Evolutionary conservation across 768 basidiomycete species (phyloP), one percentile per base, ranked within the genome.

Genomic region (Candolleomyces efflorescens): DNA sequence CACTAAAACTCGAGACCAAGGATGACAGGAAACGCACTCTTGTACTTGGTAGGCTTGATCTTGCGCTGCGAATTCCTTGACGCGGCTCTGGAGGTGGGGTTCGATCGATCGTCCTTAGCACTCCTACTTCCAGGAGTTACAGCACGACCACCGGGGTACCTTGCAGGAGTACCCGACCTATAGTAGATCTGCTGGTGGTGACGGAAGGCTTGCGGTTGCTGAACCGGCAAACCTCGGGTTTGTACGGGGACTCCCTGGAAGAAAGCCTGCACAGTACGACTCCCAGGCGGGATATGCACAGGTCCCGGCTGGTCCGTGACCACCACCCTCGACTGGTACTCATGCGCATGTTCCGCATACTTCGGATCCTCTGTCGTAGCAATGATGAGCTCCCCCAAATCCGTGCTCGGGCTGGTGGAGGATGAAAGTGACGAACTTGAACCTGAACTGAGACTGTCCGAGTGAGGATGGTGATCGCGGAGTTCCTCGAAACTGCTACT

Each of bases 311-410:
- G 57, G n/a, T 58, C 57, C 51, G 51, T 12, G 17, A 58, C 17
- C 32, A 58, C 43, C 17, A 78, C 63, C 62, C 69, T 70, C n/a
- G 76, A 77, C 63, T 77, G 76, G 55, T 75, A 68, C 44, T 67
- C 68, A 56, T 78, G 75, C 13, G 67, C 59, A 60, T 76, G 75
- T 61, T 78, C 76, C 56, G 60, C 61, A 58, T 73, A 78, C 59
- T 71, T 69, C 38, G 75, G 76, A 65, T 76, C 74, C 54, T 75
- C 73, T 56, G 57, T 58, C 24, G 75, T 74, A 48, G 69, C 62
- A 58, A 73, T 68, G 38, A 62, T 45, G 47, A 63, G 58, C 36
- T 76, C 75, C 56, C 53, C 57, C 51, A 43, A 53, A 44, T 53
- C 57, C 50, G 51, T 53, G 53, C 44, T 58, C 48, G 59, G 52